Base-by-base conservation (phyloP, 164 flowering plant species). In the Saururus chinensis region DNA sequence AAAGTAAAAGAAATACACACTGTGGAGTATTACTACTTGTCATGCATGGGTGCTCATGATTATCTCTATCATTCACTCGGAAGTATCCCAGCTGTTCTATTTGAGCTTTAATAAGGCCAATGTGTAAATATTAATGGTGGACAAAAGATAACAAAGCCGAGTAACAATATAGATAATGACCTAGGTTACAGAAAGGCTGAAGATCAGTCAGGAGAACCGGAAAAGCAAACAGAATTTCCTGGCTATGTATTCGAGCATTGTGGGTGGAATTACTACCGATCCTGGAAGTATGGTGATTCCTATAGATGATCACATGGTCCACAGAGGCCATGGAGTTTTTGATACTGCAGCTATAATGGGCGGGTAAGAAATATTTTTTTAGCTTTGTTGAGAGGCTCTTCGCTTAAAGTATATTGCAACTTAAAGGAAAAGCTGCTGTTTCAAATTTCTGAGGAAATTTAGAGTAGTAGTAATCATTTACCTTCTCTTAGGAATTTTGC, bases 261-360 rank as follows among this genome's bases (percentile, higher is more conserved):
- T 78, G 58, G 88, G 93, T 40, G 98, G 98, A 59, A 89, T 92
- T 53, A 84, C 86, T 26, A 80, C 82, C 7, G 96, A 92, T 68
- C 84, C 89, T 24, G 72, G 82, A 0, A 75, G 78, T 20, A 92
- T 92, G 98, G 81, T 86, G 63, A 84, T 89, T 56, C 95, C 96
- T 41, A 73, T 89, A 72, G 93, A 89, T 67, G 98, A 92, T 62
- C 98, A 89, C 74, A 86, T 92, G 85, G 96, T 89, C 62, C 98
- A 92, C 71, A 73, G 95, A 70, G 98, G 98, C 21, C 98, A 92
- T 63, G 96, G 93, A 59, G 96, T 92, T 70, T 89, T 89, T 53
- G 98, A 92, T 66, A 92, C 96, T 51, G 95, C 96, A 16, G 85
- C 88, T 8, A 86, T 92, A 48, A 62, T 80, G 65, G 84, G 87